Base-by-base conservation (phyloP, 805 yeast genomes). In the Isabelozyma rhagii region DNA sequence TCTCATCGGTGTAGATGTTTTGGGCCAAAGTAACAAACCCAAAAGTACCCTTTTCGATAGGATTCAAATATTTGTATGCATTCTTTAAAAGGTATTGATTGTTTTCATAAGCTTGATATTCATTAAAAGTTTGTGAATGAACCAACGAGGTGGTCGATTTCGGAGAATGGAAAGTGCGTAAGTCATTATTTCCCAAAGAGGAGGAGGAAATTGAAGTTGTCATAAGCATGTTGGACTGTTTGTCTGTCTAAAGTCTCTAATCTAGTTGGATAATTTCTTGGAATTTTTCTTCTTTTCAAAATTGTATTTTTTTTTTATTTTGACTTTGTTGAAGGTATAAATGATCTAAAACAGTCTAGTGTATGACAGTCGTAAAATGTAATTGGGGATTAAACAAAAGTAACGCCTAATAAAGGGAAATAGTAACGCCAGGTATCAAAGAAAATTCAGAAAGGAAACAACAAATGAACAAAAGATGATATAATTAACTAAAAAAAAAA, bases 31-130 rank as follows among this genome's bases (percentile, higher is more conserved):
- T 69, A 2, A 84, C 89, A 50, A 74, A 74, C 17, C 88, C 88
- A 62, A 81, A 84, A 2, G 87, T 75, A 4, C 88, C 89, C 38
- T 72, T 74, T 59, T 81, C 85, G 48, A 82, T 66, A 56, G 72
- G 69, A 17, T 64, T 59, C 36, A 80, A 51, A 50, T 72, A 75
- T 45, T 62, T 60, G 66, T 82, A 82, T 42, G 71, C 66, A 53
- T 68, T 60, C 17, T 64, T 63, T 68, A 55, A 31, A 13, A 29
- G 31, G 41, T 48, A 45, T 40, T 48, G 40, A 14, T 50, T 50
- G 27, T 46, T 47, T 39, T 51, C 59, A 44, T 54, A 57, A 9
- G 51, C 54, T 17, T 45, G 41, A 47, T 55, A 57, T 34, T 50
- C 49, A 43, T 47, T 47, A 44, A 44, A 45, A 10, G 25, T 44